Conservation (phyloP, 208 protist species). For the Porcisia hertigi region DNA sequence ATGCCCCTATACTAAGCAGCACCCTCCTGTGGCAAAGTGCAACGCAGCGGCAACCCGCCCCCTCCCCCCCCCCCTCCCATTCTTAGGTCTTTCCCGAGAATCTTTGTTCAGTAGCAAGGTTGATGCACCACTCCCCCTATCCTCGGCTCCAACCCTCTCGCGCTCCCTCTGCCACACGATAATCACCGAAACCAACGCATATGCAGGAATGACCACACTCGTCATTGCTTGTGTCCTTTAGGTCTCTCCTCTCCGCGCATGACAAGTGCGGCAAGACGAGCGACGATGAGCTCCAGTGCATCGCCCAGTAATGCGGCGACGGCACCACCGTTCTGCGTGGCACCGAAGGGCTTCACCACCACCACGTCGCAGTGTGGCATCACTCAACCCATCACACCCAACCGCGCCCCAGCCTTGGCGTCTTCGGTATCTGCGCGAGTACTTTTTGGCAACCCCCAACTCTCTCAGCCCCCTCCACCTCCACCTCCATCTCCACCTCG, state of each 20-base stretch:
- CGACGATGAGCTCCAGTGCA: background rate
- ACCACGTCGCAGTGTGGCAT: constrained; percentile 18
- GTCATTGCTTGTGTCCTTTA: background rate
- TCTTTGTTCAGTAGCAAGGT: background rate
- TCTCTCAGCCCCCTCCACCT: background rate
- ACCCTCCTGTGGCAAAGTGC: background rate
- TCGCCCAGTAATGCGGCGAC: background rate
- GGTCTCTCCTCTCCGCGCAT: background rate
- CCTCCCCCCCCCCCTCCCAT: background rate
- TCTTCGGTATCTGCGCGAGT: background rate
- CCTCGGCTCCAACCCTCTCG: background rate
- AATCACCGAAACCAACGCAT: background rate
- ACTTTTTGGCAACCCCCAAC: background rate
- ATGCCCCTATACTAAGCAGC: background rate
- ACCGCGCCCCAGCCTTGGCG: background rate
- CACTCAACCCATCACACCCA: constrained; percentile 13
- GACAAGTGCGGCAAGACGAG: background rate
- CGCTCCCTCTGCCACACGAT: background rate
- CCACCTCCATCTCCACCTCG: too few species aligned
- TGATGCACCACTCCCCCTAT: background rate
- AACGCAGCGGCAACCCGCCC: background rate
- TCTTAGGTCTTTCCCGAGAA: too few species aligned
- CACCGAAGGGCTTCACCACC: constrained; percentile 2
- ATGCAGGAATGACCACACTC: background rate
- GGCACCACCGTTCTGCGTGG: background rate